A percentile compares a stretch with the other conserved stretches of the same genome.
phyloP scores from a whole-genome alignment of 1,284 basidiomycete species.

The Ustilago tritici region DNA sequence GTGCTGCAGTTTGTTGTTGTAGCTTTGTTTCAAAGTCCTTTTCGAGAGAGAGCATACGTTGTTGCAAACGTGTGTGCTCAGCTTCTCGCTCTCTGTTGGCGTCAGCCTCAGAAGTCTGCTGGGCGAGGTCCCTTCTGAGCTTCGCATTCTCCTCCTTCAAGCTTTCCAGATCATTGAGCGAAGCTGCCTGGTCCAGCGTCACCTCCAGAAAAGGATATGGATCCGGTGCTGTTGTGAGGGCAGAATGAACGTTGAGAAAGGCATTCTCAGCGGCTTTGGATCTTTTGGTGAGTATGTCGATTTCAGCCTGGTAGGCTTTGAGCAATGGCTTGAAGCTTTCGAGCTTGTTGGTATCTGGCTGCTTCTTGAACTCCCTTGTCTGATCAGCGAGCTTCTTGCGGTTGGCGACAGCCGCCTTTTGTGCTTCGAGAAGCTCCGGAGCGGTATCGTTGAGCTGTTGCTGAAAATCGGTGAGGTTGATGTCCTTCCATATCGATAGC shows the following conservation, averaged over 20 bases:
- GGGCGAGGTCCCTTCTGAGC: constrained; percentile 32
- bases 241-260: constrained; percentile 79
- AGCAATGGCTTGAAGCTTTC: constrained; percentile 63
- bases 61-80: constrained; percentile 87
- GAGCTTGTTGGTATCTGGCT: constrained; percentile 53
- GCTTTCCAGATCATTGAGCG: constrained; percentile 47
- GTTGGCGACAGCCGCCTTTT: constrained; percentile 57
- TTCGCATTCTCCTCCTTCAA: constrained; percentile 36
- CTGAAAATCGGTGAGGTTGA: constrained; percentile 50
- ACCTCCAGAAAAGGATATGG: constrained; percentile 94
- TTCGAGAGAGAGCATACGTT: constrained; percentile 28
- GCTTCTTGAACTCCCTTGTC: constrained; percentile 65
- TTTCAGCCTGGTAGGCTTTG: constrained; percentile 86
- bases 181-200: constrained; percentile 75
- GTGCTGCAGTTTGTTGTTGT: constrained; percentile 83
- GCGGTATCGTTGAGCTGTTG: constrained; percentile 41
- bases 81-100: constrained; percentile 77
- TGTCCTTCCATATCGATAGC: constrained; percentile 55
- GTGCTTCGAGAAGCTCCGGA: constrained; percentile 44
- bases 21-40: constrained; percentile 88
- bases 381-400: constrained; percentile 66
- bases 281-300: constrained; percentile 91
- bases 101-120: constrained; percentile 17
- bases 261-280: constrained; percentile 91
- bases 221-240: constrained; percentile 89